These are phyloP conservation scores for Leccinum disarticulatum DNA, from an alignment of 768 basidiomycete genomes.

Conservation along the genomic window DNA sequence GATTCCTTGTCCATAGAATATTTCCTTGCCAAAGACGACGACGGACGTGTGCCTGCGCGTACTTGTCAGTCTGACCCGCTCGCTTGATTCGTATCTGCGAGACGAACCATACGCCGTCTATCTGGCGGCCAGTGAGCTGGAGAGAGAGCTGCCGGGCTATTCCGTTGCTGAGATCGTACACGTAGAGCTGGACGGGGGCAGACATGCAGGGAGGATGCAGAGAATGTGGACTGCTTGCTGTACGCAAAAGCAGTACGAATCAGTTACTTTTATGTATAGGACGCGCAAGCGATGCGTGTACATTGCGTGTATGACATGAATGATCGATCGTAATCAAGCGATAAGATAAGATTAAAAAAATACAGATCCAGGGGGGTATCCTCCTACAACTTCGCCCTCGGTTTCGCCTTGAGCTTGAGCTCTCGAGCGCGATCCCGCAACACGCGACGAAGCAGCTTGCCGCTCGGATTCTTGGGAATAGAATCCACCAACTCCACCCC, in stretches of 20 bases:
- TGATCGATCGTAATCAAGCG: not conserved
- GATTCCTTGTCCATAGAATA: conserved; percentile 92
- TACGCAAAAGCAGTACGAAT: not conserved
- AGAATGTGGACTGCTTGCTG: conserved; percentile 2
- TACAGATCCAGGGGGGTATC: not conserved
- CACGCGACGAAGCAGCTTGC: conserved; percentile 53
- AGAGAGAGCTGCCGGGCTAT: conserved; percentile 76
- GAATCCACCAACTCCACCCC: conserved; percentile 55
- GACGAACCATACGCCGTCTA: conserved; percentile 88
- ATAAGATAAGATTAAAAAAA: conserved; percentile 23
- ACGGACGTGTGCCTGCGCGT: conserved; percentile 84
- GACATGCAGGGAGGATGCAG: conserved; percentile 16
- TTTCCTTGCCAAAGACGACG: conserved; percentile 81
- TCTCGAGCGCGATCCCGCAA: conserved; percentile 51
- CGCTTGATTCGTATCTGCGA: too few relatives aligned
- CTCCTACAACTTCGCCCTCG: conserved; percentile 27
- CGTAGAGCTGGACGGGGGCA: conserved; percentile 70
- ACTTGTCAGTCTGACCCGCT: too few relatives aligned
- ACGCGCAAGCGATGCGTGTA: conserved; percentile 19
- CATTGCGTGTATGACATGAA: not conserved
- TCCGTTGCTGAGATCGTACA: conserved; percentile 90
- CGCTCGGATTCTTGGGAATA: conserved; percentile 66
- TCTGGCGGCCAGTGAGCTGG: conserved; percentile 83
- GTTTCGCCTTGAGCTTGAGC: conserved; percentile 18
- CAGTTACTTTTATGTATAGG: not conserved